A percentile compares a stretch with the other conserved stretches of the same genome.
These are phyloP conservation scores for Russula sp. DNA, from an alignment of 768 basidiomycete species.

Conservation along the genomic window DNA sequence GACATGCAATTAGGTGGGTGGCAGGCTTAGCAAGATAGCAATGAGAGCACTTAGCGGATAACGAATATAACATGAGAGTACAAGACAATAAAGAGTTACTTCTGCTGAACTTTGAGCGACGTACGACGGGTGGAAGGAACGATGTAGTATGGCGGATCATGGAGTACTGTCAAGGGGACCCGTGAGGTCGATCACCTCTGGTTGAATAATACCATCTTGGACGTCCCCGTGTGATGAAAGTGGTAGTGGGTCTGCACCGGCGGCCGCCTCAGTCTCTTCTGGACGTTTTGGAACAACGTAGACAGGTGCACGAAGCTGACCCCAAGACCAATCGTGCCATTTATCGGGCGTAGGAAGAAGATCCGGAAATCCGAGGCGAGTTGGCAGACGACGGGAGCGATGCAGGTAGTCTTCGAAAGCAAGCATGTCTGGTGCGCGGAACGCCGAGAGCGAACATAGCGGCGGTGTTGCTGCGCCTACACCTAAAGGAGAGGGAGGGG, in stretches of 20 bases:
- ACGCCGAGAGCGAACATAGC: constrained; percentile 25
- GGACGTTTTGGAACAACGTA: constrained; percentile 25
- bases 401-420: constrained; percentile 30
- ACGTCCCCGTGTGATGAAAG: neutral
- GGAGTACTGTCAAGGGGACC: neutral
- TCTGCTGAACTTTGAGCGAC: neutral
- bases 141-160: neutral
- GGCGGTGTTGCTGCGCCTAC: constrained; percentile 7
- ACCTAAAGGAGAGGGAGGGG: neutral
- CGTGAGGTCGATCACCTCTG: neutral
- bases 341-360: constrained; percentile 23
- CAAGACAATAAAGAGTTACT: constrained; percentile 14
- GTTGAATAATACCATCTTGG: constrained; percentile 2
- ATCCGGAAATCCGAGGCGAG: constrained; percentile 25
- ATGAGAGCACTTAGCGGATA: constrained; percentile 15
- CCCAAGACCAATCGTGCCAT: constrained; percentile 32
- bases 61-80: constrained; percentile 7
- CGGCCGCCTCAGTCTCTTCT: constrained; percentile 2
- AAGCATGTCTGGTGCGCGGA: constrained; percentile 26
- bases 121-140: neutral
- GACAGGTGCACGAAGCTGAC: constrained; percentile 28
- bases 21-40: constrained; percentile 2
- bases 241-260: constrained; percentile 16
- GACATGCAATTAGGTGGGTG: constrained; percentile 15
- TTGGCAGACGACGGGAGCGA: constrained; percentile 30